Evolutionary conservation across 1,139 yeast species (phyloP), one percentile per base, ranked within the genome.

Genomic region (Geotrichum candidum): DNA sequence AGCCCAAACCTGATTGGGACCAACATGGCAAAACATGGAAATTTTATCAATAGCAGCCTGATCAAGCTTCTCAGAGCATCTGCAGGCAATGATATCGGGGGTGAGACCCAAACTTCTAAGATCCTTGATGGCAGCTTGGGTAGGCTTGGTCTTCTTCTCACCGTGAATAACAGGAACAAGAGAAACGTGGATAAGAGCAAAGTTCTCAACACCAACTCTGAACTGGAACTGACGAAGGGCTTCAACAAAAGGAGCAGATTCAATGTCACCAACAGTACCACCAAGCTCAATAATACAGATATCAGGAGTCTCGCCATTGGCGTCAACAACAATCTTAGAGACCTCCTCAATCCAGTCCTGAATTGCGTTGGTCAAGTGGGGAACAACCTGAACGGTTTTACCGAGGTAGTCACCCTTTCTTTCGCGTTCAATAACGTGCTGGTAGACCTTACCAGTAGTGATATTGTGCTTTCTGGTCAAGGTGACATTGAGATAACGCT

Each of bases 201-300:
- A 94, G 79, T 90, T 94, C 65, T 90, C 97, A 65, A 81, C 79
- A 27, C 99, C 99, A 66, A 92, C 98, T 74, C 97, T 85, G 79
- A 94, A 94, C 80, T 94, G 99, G 78, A 94, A 94, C 78, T 94
- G 99, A 81, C 99, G 90, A 68, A 94, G 84, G 41, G 99, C 99
- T 79, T 94, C 99, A 62, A 94, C 98, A 70, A 94, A 94, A 41
- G 99, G 99, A 60, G 99, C 99, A 74, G 96, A 86, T 80, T 94
- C 99, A 73, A 94, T 94, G 75, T 94, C 99, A 74, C 99, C 99
- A 65, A 95, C 99, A 51, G 99, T 94, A 74, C 99, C 99, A 74
- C 99, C 99, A 66, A 94, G 83, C 80, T 94, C 99, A 69, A 94
- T 85, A 72, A 94, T 91, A 82, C 99, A 94, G 61, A 94, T 87